phyloP scores from a whole-genome alignment of 2,329 filamentous ascomycete genomes.

The Apiospora hydei region DNA sequence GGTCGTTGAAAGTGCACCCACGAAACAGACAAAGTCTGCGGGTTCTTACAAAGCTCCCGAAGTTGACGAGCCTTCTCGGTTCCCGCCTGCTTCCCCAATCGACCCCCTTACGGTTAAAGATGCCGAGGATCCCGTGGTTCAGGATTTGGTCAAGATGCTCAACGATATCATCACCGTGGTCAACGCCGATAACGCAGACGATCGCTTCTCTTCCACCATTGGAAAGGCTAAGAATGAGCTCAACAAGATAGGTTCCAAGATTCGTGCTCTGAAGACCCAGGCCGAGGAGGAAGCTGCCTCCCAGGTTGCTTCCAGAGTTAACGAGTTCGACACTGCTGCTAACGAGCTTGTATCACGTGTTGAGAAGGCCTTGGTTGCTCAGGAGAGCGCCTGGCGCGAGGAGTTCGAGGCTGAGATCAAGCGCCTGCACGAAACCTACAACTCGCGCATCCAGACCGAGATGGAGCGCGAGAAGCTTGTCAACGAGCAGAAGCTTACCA shows the following conservation, averaged over 20 bases:
- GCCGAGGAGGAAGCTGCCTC: constrained; percentile 75
- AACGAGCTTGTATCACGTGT: constrained; percentile 89
- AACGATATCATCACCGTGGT: constrained; percentile 96
- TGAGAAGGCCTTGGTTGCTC: constrained; percentile 80
- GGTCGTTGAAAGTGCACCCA: constrained; percentile 26
- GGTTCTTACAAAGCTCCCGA: constrained; percentile 61
- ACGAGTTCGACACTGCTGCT: constrained; percentile 86
- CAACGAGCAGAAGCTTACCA: constrained; percentile 82
- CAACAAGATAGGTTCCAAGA: constrained; percentile 77
- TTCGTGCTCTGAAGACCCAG: constrained; percentile 74
- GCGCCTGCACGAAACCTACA: constrained; percentile 78
- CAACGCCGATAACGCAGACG: constrained; percentile 82
- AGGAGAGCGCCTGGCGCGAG: constrained; percentile 83
- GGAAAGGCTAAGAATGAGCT: constrained; percentile 87
- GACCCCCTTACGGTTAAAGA: constrained; percentile 79
- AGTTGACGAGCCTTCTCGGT: constrained; percentile 70
- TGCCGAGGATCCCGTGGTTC: constrained; percentile 85
- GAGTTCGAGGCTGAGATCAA: constrained; percentile 90
- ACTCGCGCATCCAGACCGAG: constrained; percentile 79
- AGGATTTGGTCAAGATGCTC: constrained; percentile 92
- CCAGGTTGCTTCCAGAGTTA: constrained; percentile 74
- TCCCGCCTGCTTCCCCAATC: constrained; percentile 72
- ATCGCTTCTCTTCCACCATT: constrained; percentile 80
- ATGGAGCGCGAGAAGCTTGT: constrained; percentile 81
- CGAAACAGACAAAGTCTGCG: constrained; percentile 37